These are phyloP conservation scores for Alliaria petiolata DNA, from an alignment of 345 rosid genomes.

Conservation along the genomic window DNA sequence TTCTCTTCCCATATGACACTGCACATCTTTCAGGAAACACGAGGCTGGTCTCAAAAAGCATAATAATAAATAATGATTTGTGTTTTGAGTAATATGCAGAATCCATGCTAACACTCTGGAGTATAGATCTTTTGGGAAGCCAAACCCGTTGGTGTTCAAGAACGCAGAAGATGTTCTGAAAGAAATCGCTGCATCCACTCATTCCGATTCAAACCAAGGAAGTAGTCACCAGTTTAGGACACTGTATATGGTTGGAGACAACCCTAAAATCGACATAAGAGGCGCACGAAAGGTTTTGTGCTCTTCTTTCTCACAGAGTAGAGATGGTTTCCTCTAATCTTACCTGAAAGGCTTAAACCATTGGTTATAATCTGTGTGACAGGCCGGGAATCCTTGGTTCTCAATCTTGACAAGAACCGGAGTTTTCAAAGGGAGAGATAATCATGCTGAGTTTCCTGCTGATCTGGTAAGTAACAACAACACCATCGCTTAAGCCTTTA, in stretches of 20 bases:
- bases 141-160: constrained; percentile 70
- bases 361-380: constrained; percentile 17
- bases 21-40: background rate
- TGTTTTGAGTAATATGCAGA: constrained; percentile 35
- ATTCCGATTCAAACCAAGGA: constrained; percentile 15
- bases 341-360: background rate
- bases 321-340: background rate
- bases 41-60: background rate
- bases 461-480: constrained; percentile 47
- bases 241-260: constrained; percentile 82
- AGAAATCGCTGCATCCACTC: constrained; percentile 37
- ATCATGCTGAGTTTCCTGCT: constrained; percentile 55
- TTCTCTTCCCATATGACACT: background rate
- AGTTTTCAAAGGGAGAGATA: constrained; percentile 70
- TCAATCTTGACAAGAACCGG: constrained; percentile 88
- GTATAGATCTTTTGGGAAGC: constrained; percentile 75
- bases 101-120: constrained; percentile 47
- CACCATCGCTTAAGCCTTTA: background rate
- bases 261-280: constrained; percentile 71
- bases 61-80: background rate
- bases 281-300: constrained; percentile 64
- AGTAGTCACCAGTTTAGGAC: constrained; percentile 43
- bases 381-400: constrained; percentile 89
- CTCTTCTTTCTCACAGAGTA: background rate
- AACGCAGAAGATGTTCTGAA: constrained; percentile 57